Base-by-base conservation (phyloP, 805 yeast species). In the Candida suzukii region DNA sequence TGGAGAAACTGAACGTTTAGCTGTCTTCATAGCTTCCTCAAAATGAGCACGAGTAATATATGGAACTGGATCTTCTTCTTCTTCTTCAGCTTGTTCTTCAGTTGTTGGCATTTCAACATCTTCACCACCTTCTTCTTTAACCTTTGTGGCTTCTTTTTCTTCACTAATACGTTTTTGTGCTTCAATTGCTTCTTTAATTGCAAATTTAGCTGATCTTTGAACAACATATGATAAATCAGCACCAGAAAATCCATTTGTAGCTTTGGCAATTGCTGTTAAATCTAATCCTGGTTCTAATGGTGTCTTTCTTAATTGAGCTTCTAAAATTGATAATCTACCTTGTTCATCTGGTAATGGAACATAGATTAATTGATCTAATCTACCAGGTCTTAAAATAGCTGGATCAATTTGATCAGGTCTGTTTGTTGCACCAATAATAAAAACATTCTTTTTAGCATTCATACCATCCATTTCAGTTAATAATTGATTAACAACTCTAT, bases 351-450 rank as follows among this genome's bases (percentile, higher is more conserved):
- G 99, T 66, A 95, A 77, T 63, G 99, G 99, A 50, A 93, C 99
- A 61, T 95, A 93, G 56, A 93, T 93, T 70, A 93, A 78, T 73
- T 95, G 99, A 68, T 93, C 99, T 55, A 93, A 80, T 75, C 99
- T 85, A 57, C 99, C 99, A 11, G 99, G 99, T 74, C 99, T 88
- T 67, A 93, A 74, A 59, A 93, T 79, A 28, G 99, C 99, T 20
- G 99, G 98, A 62, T 93, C 99, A 54, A 93, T 93, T 72, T 93
- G 98, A 66, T 95, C 99, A 32, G 99, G 99, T 74, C 99, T 82
- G 70, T 93, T 93, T 43, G 99, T 93, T 33, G 99, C 99, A 70
- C 99, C 99, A 69, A 93, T 88, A 43, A 93, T 97, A 60, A 93
- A 93, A 29, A 93, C 99, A 60, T 93, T 93, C 81, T 93, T 93